A percentile compares a stretch with the other conserved stretches of the same genome.
Conservation (phyloP, 352 stramenopile species). For the Halophytophthora polymorphica region DNA sequence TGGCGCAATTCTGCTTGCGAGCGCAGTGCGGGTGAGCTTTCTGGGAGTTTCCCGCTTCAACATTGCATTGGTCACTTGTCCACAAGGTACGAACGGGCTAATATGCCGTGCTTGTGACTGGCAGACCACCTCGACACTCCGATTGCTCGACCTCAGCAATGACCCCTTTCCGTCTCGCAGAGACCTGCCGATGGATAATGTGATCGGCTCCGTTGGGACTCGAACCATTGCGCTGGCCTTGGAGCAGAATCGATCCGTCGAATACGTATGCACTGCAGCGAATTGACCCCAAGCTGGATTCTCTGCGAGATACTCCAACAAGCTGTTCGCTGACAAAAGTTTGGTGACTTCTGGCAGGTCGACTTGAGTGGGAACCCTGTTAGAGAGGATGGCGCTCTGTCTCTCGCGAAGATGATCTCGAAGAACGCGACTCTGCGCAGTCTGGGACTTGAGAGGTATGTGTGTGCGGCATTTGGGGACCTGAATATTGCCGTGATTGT, state of each 20-base stretch:
- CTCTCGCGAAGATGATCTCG: slow-evolving; percentile 28
- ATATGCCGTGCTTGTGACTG: too few relatives aligned
- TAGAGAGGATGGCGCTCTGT: slow-evolving; percentile 11
- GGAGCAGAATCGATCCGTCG: slow-evolving; percentile 28
- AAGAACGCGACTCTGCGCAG: slow-evolving; percentile 26
- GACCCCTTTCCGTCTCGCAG: slow-evolving; percentile 15
- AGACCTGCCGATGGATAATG: slow-evolving; percentile 29
- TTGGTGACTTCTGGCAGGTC: slow-evolving; percentile 8
- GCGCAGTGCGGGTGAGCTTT: slow-evolving; percentile 26
- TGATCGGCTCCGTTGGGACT: slow-evolving; percentile 21
- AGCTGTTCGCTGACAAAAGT: neutral
- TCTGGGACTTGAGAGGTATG: slow-evolving; percentile 31
- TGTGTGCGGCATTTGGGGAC: neutral
- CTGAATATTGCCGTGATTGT: neutral
- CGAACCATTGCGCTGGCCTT: slow-evolving; percentile 30
- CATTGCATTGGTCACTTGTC: neutral
- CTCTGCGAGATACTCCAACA: too few relatives aligned
- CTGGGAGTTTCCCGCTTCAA: neutral
- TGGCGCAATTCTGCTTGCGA: slow-evolving; percentile 41
- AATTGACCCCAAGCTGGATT: too few relatives aligned
- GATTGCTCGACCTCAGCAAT: slow-evolving; percentile 41
- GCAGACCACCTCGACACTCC: slow-evolving; percentile 13
- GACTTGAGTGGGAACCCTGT: slow-evolving; percentile 36
- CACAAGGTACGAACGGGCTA: too few relatives aligned
- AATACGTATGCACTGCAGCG: slow-evolving; percentile 2